Percentiles rank a stretch among this genome's conserved stretches.
Evolutionary conservation across 2,329 filamentous ascomycete species (phyloP).

Genomic region (Cordyceps javanica): DNA sequence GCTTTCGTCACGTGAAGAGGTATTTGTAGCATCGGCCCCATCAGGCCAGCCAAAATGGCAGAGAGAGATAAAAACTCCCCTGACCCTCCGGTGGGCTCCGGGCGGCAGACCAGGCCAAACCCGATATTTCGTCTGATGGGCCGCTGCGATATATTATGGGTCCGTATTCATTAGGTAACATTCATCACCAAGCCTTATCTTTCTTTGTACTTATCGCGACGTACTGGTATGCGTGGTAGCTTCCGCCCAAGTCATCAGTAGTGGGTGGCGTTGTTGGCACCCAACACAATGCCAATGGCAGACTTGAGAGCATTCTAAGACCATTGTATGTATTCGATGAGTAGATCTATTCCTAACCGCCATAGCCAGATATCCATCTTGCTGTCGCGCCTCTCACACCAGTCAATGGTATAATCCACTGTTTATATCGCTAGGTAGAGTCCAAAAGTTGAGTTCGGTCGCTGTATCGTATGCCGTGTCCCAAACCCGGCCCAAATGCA

Average conservation of each 20-base stretch:
- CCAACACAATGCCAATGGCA: too few relatives aligned
- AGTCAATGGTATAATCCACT: slow-evolving; percentile 8
- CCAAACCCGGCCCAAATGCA: slow-evolving; percentile 1
- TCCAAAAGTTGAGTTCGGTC: not conserved
- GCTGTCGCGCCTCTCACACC: not conserved
- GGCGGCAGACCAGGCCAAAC: not conserved
- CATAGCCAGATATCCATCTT: not conserved
- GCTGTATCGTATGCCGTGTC: not conserved
- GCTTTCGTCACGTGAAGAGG: slow-evolving; percentile 19
- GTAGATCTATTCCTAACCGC: not conserved
- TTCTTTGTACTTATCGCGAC: too few relatives aligned
- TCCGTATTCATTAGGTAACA: not conserved
- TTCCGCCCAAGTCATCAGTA: too few relatives aligned
- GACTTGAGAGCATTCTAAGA: too few relatives aligned
- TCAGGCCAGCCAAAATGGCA: not conserved
- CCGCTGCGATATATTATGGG: slow-evolving; percentile 2
- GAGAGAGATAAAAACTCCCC: slow-evolving; percentile 11
- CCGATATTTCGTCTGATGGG: slow-evolving; percentile 11
- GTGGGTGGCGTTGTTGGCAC: too few relatives aligned
- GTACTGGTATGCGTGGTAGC: too few relatives aligned
- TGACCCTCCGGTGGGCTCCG: slow-evolving; percentile 13
- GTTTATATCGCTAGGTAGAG: not conserved
- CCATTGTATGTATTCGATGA: not conserved
- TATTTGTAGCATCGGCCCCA: not conserved
- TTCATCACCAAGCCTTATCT: not conserved